Evolutionary conservation across 441 rosid species (phyloP).

Genomic region (Croton laevigatus): DNA sequence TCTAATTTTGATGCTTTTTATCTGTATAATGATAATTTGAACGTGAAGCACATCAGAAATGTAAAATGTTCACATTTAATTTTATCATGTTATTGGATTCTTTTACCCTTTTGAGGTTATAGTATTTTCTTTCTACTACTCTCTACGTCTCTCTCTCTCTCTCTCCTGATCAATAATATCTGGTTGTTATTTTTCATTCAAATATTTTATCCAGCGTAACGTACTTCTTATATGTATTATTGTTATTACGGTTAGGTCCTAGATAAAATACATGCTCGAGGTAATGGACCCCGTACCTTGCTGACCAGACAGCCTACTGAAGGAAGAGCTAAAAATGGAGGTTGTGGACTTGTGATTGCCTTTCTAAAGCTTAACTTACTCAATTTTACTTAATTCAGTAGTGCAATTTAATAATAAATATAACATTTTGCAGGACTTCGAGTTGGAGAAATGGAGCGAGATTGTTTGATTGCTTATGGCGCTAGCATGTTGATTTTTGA

Average conservation of each 20-base stretch:
- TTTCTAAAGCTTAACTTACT: conserved; percentile 12
- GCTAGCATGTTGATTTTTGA: conserved; percentile 91
- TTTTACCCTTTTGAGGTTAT: not conserved
- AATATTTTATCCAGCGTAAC: not conserved
- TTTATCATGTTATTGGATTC: not conserved
- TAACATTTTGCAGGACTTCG: conserved; percentile 58
- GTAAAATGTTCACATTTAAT: conserved; percentile 3
- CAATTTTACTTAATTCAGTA: conserved; percentile 7
- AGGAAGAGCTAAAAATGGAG: conserved; percentile 97
- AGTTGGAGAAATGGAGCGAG: conserved; percentile 99
- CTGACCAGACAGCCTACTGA: conserved; percentile 95
- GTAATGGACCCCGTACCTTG: conserved; percentile 85
- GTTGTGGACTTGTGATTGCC: conserved; percentile 30
- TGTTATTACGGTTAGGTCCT: conserved; percentile 41
- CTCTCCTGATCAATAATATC: too few species aligned
- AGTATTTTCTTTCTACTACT: not conserved
- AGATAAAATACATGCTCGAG: conserved; percentile 91
- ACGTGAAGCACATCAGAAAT: not conserved
- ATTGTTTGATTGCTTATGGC: conserved; percentile 95
- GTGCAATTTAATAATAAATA: conserved; percentile 14
- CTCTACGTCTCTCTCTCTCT: not conserved
- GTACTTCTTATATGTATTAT: not conserved
- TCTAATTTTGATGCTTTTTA: not conserved
- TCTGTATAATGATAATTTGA: not conserved
- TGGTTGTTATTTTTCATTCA: not conserved